Percentiles rank a stretch among this genome's conserved stretches.
These are phyloP conservation scores for Teunomyces aglyptinius DNA, from an alignment of 805 yeast species.

Conservation along the genomic window DNA sequence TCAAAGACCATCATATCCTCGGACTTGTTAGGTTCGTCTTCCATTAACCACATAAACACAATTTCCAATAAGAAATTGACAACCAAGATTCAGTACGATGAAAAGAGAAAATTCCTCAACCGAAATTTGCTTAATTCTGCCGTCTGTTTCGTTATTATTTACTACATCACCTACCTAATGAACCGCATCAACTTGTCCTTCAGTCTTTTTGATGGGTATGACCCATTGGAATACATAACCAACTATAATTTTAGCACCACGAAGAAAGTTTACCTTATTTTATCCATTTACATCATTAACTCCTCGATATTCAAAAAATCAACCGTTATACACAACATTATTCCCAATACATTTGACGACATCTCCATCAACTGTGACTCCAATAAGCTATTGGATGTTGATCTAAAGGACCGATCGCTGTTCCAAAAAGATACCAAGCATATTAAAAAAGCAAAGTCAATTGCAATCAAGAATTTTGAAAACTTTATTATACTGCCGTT, in stretches of 20 bases:
- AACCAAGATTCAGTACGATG: conserved; percentile 11
- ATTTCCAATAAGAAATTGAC: conserved; percentile 10
- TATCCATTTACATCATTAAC: conserved; percentile 13
- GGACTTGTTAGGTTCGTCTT: conserved; percentile 13
- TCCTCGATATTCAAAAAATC: conserved; percentile 12
- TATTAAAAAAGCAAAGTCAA: conserved; percentile 5
- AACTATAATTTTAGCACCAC: conserved; percentile 9
- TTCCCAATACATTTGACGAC: conserved; percentile 8
- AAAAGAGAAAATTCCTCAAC: conserved; percentile 7
- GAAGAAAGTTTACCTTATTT: conserved; percentile 10
- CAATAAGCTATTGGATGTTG: conserved; percentile 11
- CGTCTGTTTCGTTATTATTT: conserved; percentile 13
- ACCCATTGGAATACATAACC: conserved; percentile 10
- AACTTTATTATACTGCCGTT: conserved; percentile 12
- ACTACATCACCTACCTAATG: conserved; percentile 13
- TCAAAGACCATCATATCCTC: conserved; percentile 14
- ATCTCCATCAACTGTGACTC: conserved; percentile 13
- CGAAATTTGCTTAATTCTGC: conserved; percentile 10
- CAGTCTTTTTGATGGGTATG: conserved; percentile 7
- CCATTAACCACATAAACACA: conserved; percentile 11
- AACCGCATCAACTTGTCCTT: conserved; percentile 13
- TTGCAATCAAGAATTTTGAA: conserved; percentile 14
- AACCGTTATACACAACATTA: conserved; percentile 6
- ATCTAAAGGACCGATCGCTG: conserved; percentile 6
- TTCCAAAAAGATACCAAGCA: background rate